Base-by-base conservation (phyloP, 768 basidiomycete species). In the Baorangia bicolor region DNA sequence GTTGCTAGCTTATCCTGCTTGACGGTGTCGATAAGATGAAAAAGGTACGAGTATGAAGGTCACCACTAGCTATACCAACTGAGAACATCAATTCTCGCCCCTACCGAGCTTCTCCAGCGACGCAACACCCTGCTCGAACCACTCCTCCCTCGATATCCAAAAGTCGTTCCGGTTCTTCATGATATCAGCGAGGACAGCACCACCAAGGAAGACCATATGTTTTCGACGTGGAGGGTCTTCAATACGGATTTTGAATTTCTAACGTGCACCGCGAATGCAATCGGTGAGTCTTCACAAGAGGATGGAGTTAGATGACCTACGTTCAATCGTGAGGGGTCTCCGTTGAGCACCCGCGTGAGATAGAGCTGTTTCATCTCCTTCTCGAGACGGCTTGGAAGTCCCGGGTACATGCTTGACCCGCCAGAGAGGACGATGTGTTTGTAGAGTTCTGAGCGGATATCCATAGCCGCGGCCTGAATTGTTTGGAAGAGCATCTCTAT, bases 181-280 rank as follows among this genome's bases (percentile, higher is more conserved):
- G 75, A 98, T 98, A 73, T 98, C 96, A 2, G 94, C 96, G 30
- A 99, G 78, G 6, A 98, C 96, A n/a, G 94, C 96, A 44, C 97
- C 97, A 25, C 97, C 97, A 9, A 98, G 83, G 87, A 98, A 98
- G 35, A 98, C 96, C 95, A 97, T 97, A 74, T 98, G 96, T 74
- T 98, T 98, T 68, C 97, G 84, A 68, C 94, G 88, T 30, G 97
- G 97, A 28, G 96, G 94, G 73, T 98, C 97, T 73, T 99, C 96
- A 64, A 98, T 98, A 43, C 88, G 86, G 71, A 98, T 95, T 80
- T 99, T 98, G 82, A 99, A 98, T 88, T 98, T 96, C 96, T 99
- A 68, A 21, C 28, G 21, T 21, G 8, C 7, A 6, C 9, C 23
- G n/a, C 18, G 6, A 7, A 31, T 30, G 20, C 10, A 18, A 30